Percentiles rank a stretch among this genome's conserved stretches.
phyloP scores from a whole-genome alignment of 768 basidiomycete species.

The Chalciporus sphaerocephalus region DNA sequence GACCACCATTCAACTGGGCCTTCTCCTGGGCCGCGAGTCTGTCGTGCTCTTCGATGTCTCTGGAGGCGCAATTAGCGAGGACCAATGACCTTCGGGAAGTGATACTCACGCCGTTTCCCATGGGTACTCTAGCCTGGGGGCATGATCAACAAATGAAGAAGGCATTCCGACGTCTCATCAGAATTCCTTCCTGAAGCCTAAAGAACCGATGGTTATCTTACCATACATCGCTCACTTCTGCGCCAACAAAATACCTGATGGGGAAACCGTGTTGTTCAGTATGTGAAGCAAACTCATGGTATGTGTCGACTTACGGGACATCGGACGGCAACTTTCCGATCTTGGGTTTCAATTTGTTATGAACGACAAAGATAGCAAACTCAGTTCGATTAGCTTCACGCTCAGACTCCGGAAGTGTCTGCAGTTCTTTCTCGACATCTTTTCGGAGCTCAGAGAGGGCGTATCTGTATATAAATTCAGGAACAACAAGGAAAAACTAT shows the following conservation, averaged over 20 bases:
- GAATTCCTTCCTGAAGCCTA: constrained; percentile 2
- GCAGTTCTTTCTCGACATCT: constrained; percentile 75
- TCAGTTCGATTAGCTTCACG: constrained; percentile 71
- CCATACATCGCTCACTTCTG: constrained; percentile 71
- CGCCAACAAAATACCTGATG: constrained; percentile 73
- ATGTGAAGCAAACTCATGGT: constrained; percentile 2
- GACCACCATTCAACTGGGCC: constrained; percentile 4
- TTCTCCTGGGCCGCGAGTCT: constrained; percentile 49
- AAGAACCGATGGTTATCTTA: constrained; percentile 34
- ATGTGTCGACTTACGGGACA: constrained; percentile 46
- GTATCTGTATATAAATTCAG: constrained; percentile 50
- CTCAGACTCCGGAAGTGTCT: constrained; percentile 63
- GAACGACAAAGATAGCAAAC: constrained; percentile 92
- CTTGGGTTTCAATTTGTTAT: constrained; percentile 91
- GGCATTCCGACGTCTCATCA: constrained; percentile 10
- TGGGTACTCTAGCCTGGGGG: constrained; percentile 72
- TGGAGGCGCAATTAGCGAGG: constrained; percentile 24
- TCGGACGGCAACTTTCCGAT: constrained; percentile 65
- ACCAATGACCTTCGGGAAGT: not conserved
- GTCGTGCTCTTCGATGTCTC: constrained; percentile 77
- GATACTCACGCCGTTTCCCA: constrained; percentile 70
- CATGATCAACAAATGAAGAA: constrained; percentile 5
- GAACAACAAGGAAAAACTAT: not conserved
- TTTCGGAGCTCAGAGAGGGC: constrained; percentile 84
- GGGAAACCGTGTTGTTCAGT: constrained; percentile 2